Conservation (phyloP, 192 early-diverging fungal species). For the Backusella mclennaniae region DNA sequence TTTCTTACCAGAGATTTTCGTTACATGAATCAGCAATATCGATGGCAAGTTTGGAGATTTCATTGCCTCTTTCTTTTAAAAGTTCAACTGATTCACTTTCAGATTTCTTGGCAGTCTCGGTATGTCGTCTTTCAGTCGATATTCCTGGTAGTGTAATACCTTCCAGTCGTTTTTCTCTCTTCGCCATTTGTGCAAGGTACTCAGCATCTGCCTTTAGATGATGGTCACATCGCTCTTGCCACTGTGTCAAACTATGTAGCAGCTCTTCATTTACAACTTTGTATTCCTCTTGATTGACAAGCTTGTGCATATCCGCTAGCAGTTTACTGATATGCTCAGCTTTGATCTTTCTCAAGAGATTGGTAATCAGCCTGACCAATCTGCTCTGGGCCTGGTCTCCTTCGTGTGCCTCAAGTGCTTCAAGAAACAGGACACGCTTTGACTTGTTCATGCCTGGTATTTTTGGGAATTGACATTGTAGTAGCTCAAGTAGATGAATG, state of each 20-base stretch:
- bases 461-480: constrained; percentile 58
- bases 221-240: background rate
- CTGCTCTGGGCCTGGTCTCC: constrained; percentile 12
- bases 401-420: constrained; percentile 48
- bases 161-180: constrained; percentile 22
- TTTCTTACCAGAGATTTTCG: constrained; percentile 41
- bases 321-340: constrained; percentile 12
- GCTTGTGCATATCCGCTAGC: constrained; percentile 1
- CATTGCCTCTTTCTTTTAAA: constrained; percentile 37
- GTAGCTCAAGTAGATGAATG: constrained; percentile 52
- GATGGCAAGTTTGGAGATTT: constrained; percentile 34
- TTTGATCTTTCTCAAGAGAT: constrained; percentile 34
- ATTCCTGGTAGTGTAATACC: constrained; percentile 33
- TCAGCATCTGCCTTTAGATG: background rate
- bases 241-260: background rate
- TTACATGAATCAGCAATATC: constrained; percentile 42
- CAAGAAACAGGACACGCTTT: constrained; percentile 64
- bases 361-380: constrained; percentile 31
- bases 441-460: constrained; percentile 49
- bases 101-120: constrained; percentile 40
- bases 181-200: background rate
- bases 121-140: constrained; percentile 35
- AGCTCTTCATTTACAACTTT: background rate
- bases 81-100: constrained; percentile 38
- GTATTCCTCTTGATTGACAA: constrained; percentile 1